Evolutionary conservation across 352 stramenopile species (phyloP).

Genomic region (Phytophthora constricta): DNA sequence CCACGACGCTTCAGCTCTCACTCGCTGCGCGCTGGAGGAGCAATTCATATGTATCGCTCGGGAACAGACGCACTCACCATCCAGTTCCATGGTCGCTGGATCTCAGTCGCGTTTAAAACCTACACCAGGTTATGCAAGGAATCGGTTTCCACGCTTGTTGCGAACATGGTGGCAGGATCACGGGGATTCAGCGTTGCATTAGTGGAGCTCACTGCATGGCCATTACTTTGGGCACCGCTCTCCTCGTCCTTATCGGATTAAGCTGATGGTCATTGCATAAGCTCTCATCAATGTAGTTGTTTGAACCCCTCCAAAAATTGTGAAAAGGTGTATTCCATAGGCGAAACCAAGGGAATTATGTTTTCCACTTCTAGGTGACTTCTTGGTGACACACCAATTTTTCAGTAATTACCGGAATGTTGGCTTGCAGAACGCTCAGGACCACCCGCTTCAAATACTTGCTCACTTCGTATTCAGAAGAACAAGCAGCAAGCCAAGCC

Average conservation of each 20-base stretch:
- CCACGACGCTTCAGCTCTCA: slow-evolving; percentile 8
- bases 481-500: slow-evolving; percentile 1
- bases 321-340: neutral
- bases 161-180: slow-evolving; percentile 8
- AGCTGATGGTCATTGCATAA: slow-evolving; percentile 17
- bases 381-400: neutral
- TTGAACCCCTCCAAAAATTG: slow-evolving; percentile 4
- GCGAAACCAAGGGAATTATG: neutral
- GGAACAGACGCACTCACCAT: slow-evolving; percentile 19
- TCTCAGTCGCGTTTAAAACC: slow-evolving; percentile 19
- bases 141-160: slow-evolving; percentile 5
- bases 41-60: slow-evolving; percentile 18
- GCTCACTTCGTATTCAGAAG: slow-evolving; percentile 10
- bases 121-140: slow-evolving; percentile 27
- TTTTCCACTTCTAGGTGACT: neutral
- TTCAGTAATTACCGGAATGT: neutral
- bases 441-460: neutral
- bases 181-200: slow-evolving; percentile 15
- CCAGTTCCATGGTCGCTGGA: slow-evolving; percentile 19
- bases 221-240: slow-evolving; percentile 16
- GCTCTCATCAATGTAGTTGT: slow-evolving; percentile 9
- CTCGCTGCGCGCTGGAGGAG: slow-evolving; percentile 12
- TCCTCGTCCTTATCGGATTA: slow-evolving; percentile 16
- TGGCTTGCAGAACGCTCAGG: neutral
- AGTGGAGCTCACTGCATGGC: slow-evolving; percentile 12